These are phyloP conservation scores for Warburgia ugandensis DNA, from an alignment of 164 flowering plant genomes.

Conservation along the genomic window DNA sequence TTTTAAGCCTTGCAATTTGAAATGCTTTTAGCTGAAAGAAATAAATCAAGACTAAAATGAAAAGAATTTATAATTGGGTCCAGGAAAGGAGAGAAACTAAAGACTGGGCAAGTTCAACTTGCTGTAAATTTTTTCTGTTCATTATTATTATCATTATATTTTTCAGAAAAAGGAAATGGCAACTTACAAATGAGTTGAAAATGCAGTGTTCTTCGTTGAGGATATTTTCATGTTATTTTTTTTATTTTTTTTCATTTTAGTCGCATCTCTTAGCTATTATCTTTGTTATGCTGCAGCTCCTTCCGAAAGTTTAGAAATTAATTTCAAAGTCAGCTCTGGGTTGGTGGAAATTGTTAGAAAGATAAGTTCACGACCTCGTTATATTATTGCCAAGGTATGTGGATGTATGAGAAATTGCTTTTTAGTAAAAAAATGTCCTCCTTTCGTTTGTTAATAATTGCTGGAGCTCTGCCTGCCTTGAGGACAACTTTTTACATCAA, in stretches of 20 bases:
- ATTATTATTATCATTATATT: no score
- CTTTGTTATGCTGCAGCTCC: slow-evolving; percentile 48
- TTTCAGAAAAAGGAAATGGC: neutral
- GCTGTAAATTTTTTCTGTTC: no score
- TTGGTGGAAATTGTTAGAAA: slow-evolving; percentile 81
- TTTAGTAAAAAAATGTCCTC: no score
- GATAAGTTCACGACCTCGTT: slow-evolving; percentile 76
- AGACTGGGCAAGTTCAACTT: no score
- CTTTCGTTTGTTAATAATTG: no score
- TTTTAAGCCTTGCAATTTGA: neutral
- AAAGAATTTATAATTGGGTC: no score
- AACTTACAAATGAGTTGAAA: neutral
- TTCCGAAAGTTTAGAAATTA: slow-evolving; percentile 86
- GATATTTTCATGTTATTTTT: neutral
- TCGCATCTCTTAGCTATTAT: neutral
- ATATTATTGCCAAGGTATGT: slow-evolving; percentile 94
- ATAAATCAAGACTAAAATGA: slow-evolving; percentile 1
- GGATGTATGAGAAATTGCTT: neutral
- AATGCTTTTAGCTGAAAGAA: slow-evolving; percentile 3
- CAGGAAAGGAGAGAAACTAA: no score
- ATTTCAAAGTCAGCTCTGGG: slow-evolving; percentile 92
- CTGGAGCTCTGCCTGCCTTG: no score
- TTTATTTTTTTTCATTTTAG: neutral
- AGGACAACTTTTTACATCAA: no score
- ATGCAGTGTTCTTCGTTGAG: neutral